A percentile compares a stretch with the other conserved stretches of the same genome.
Evolutionary conservation across 345 rosid species (phyloP).

Genomic region (Melastoma malabathricum): DNA sequence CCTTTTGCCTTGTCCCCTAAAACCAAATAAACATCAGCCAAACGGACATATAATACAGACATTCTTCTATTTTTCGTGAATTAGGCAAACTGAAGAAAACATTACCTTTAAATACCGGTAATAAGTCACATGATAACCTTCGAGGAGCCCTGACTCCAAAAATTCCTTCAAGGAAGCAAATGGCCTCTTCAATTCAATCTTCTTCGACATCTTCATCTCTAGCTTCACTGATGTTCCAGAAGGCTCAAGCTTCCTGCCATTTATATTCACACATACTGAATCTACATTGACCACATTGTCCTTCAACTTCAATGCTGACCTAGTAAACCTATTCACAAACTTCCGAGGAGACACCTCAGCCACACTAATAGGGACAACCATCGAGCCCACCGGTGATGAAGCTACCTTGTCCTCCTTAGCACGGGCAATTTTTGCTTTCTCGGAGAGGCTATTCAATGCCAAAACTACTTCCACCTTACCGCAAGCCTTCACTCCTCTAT

Average conservation of each 20-base stretch:
- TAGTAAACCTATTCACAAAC: slow-evolving; percentile 37
- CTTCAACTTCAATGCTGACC: slow-evolving; percentile 30
- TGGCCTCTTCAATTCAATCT: slow-evolving; percentile 24
- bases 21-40: too few relatives aligned
- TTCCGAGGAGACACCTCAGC: slow-evolving; percentile 11
- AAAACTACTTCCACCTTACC: too few relatives aligned
- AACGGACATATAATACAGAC: too few relatives aligned
- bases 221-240: slow-evolving; percentile 15
- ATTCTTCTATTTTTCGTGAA: background rate
- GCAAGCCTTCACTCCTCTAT: too few relatives aligned
- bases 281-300: slow-evolving; percentile 12
- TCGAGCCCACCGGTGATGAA: slow-evolving; percentile 1
- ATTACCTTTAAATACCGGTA: slow-evolving; percentile 54
- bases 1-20: slow-evolving; percentile 28
- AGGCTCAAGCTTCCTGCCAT: slow-evolving; percentile 9
- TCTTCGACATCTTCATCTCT: slow-evolving; percentile 26
- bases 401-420: background rate
- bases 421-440: background rate
- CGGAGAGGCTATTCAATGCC: background rate
- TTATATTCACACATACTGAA: slow-evolving; percentile 5
- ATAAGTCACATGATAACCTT: slow-evolving; percentile 56
- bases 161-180: slow-evolving; percentile 53
- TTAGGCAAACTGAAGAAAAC: background rate
- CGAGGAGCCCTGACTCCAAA: slow-evolving; percentile 63
- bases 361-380: slow-evolving; percentile 8